Base-by-base conservation (phyloP, 2,329 filamentous ascomycete species). In the Bipolaris cookei region DNA sequence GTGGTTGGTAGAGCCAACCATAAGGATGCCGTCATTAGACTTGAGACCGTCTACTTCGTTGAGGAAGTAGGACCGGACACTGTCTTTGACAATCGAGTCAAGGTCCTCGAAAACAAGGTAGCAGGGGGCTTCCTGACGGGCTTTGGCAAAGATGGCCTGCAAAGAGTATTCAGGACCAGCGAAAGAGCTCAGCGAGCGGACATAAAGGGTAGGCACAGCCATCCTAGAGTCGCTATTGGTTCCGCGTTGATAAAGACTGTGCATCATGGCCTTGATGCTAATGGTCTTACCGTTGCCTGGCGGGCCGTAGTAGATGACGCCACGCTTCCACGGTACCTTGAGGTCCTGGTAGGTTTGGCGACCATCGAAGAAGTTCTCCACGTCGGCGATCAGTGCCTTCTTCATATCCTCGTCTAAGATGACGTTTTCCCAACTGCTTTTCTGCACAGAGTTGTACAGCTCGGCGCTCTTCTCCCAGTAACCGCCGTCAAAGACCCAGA, bases 51-150 rank as follows among this genome's bases (percentile, higher is more conserved):
- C 88, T 3, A 90, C 84, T 72, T 90, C 87, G 69, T 90, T 91
- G 45, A 90, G 79, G 75, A 91, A 91, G 77, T 89, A 90, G 50
- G 83, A 86, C 25, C 88, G 81, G 13, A 88, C 84, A 1, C 69
- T 62, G 51, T 87, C 83, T 10, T 80, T 81, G 42, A 91, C 83
- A 32, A 90, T 82, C 7, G 84, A 86, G 70, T 91, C 89, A 4
- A 91, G 81, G 61, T 91, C 89, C 71, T 91, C 89, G 56, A 91
- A 88, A 38, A 91, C 85, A 3, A 91, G 82, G 59, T 89, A 84
- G 76, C 88, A 90, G 0, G 88, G 88, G 0, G 88, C 85, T 58
- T 83, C 82, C 61, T 83, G 78, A 20, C 88, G 79, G 0, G 88
- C 88, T 60, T 85, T 85, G 18, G 8, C 48, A 47, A 78, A 78